phyloP scores from a whole-genome alignment of 2,329 filamentous ascomycete genomes.

The Sphaceloma murrayae region DNA sequence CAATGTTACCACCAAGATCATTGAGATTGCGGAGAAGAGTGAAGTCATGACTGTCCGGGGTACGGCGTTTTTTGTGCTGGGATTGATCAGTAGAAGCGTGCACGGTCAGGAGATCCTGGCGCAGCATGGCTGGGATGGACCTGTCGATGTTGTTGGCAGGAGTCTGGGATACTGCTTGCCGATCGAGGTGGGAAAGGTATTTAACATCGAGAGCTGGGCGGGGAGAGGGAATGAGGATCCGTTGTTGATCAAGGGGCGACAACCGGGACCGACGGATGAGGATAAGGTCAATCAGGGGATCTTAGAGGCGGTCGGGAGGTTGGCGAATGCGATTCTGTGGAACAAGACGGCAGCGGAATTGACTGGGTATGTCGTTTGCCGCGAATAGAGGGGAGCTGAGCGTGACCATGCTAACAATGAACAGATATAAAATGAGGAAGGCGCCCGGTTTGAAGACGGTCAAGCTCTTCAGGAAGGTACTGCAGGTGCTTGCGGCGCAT shows the following conservation, averaged over 20 bases:
- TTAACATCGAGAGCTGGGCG: constrained; percentile 46
- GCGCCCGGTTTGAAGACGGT: constrained; percentile 65
- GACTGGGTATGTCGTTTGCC: constrained; percentile 42
- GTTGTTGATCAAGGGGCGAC: not conserved
- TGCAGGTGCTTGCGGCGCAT: constrained; percentile 77
- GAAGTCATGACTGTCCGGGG: constrained; percentile 88
- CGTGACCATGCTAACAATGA: constrained; percentile 23
- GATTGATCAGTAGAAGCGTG: constrained; percentile 80
- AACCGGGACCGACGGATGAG: constrained; percentile 23
- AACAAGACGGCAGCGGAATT: constrained; percentile 79
- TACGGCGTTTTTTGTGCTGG: constrained; percentile 92
- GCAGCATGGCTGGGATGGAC: constrained; percentile 87
- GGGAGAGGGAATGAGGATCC: not conserved
- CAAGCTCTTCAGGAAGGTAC: constrained; percentile 71
- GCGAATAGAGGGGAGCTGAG: too few species aligned
- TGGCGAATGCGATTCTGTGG: constrained; percentile 87
- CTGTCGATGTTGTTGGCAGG: constrained; percentile 69
- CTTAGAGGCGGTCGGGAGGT: constrained; percentile 71
- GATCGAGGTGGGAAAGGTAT: constrained; percentile 63
- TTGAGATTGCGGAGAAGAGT: constrained; percentile 77
- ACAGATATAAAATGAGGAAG: constrained; percentile 64
- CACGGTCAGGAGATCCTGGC: constrained; percentile 87
- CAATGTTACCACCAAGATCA: constrained; percentile 78
- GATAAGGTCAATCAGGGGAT: constrained; percentile 63
- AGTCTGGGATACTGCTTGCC: constrained; percentile 85